Evolutionary conservation across 1,139 yeast species (phyloP).

Genomic region (Kurtzmaniella quercitrusa): DNA sequence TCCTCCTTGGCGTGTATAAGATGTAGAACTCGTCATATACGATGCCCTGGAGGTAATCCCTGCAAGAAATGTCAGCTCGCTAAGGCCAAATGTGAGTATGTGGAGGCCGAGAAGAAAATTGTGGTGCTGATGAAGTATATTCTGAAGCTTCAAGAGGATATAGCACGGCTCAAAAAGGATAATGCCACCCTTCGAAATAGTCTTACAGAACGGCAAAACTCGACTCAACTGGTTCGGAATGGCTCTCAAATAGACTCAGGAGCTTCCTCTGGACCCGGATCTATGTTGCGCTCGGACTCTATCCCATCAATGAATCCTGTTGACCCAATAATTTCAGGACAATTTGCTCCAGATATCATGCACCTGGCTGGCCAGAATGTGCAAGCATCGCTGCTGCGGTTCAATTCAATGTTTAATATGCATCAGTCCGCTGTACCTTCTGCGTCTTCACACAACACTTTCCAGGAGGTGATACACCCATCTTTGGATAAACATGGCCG

Average conservation of each 20-base stretch:
- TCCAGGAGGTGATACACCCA: constrained; percentile 54
- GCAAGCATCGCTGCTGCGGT: constrained; percentile 2
- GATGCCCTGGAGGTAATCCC: constrained; percentile 81
- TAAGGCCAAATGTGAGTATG: constrained; percentile 64
- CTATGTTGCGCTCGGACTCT: not conserved
- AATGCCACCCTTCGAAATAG: constrained; percentile 54
- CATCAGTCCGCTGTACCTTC: not conserved
- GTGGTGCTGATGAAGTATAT: constrained; percentile 75
- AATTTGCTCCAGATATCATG: not conserved
- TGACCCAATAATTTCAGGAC: not conserved
- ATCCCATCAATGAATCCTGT: not conserved
- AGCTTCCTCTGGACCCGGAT: not conserved
- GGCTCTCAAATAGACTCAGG: not conserved
- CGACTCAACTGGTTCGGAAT: constrained; percentile 7
- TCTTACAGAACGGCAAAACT: constrained; percentile 27
- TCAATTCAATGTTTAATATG: not conserved
- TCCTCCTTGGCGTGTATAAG: constrained; percentile 55
- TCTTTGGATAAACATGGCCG: constrained; percentile 68
- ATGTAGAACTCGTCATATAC: constrained; percentile 71
- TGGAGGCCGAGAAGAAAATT: constrained; percentile 73
- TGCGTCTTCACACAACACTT: not conserved
- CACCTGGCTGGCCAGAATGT: no score
- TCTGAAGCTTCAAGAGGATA: constrained; percentile 64
- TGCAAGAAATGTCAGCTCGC: constrained; percentile 64
- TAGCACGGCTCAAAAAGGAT: constrained; percentile 46